Percentiles rank a stretch among this genome's conserved stretches.
Conservation (phyloP, 2,329 filamentous ascomycete species). For the Pleurostoma richardsiae region DNA sequence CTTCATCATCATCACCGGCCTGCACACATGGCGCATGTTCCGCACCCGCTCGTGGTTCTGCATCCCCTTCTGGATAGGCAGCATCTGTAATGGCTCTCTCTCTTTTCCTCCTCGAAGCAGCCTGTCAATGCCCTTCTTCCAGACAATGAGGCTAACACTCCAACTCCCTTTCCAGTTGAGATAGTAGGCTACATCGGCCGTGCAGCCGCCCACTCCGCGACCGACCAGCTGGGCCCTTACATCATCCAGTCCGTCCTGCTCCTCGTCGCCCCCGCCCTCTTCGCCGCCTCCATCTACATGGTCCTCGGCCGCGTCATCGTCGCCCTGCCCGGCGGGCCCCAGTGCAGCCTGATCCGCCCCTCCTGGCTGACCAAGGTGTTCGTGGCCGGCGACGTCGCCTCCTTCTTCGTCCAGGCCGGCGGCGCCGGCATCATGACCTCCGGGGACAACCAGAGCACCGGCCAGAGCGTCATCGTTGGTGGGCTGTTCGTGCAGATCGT, state of each 20-base stretch:
- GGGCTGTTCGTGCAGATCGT: slow-evolving; percentile 54
- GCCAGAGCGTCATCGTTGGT: slow-evolving; percentile 48
- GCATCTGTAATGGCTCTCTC: slow-evolving; percentile 28
- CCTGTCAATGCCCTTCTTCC: not conserved
- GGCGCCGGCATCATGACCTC: slow-evolving; percentile 31
- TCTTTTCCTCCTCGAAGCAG: not conserved
- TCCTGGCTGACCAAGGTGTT: slow-evolving; percentile 48
- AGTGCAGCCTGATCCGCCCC: slow-evolving; percentile 25
- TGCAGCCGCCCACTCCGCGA: slow-evolving; percentile 19
- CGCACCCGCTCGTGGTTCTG: slow-evolving; percentile 44
- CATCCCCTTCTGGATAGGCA: slow-evolving; percentile 40
- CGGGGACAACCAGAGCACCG: slow-evolving; percentile 21
- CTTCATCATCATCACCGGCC: slow-evolving; percentile 29
- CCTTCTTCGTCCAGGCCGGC: slow-evolving; percentile 43
- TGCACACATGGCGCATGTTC: slow-evolving; percentile 35
- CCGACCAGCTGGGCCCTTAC: slow-evolving; percentile 27
- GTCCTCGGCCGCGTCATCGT: slow-evolving; percentile 37
- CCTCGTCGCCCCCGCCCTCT: slow-evolving; percentile 41
- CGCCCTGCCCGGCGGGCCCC: slow-evolving; percentile 23
- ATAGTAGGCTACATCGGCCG: slow-evolving; percentile 34
- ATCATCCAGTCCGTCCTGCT: slow-evolving; percentile 36
- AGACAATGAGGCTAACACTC: slow-evolving; percentile 7
- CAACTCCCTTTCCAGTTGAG: slow-evolving; percentile 28
- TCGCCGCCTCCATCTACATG: slow-evolving; percentile 48
- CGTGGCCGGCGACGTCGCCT: slow-evolving; percentile 47